A percentile compares a stretch with the other conserved stretches of the same genome.
Conservation (phyloP, 176 grass and related monocot genomes). For the Aegilops bicornis region DNA sequence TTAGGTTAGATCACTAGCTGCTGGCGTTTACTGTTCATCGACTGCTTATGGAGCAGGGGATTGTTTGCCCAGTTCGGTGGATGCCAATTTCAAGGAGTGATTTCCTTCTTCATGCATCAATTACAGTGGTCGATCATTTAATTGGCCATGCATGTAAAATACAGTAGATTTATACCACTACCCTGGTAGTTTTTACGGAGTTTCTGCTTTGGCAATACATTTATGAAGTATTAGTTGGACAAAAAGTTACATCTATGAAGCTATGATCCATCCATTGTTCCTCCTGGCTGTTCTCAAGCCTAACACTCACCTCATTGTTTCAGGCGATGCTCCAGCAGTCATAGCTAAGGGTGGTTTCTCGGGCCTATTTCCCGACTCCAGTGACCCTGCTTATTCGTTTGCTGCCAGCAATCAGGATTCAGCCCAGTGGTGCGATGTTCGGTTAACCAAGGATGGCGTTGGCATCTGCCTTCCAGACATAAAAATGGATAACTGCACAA, state of each 20-base stretch:
- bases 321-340: conserved; percentile 63
- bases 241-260: not conserved
- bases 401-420: not conserved
- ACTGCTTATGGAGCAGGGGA: not conserved
- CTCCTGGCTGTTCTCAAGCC: not conserved
- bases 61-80: not conserved
- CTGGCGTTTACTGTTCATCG: not conserved
- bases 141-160: not conserved
- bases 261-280: not conserved
- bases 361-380: conserved; percentile 85
- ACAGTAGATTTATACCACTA: not conserved
- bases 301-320: conserved; percentile 30
- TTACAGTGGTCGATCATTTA: not conserved
- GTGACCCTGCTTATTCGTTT: conserved; percentile 34
- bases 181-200: not conserved
- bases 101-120: not conserved
- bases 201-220: not conserved
- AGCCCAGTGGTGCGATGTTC: conserved; percentile 65
- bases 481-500: conserved; percentile 62
- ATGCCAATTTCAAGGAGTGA: not conserved
- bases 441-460: conserved; percentile 57
- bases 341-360: conserved; percentile 90
- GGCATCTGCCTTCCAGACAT: conserved; percentile 70
- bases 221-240: not conserved
- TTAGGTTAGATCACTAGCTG: not conserved